Conservation (phyloP, 2,329 filamentous ascomycete genomes). For the Curvularia hawaiiensis region DNA sequence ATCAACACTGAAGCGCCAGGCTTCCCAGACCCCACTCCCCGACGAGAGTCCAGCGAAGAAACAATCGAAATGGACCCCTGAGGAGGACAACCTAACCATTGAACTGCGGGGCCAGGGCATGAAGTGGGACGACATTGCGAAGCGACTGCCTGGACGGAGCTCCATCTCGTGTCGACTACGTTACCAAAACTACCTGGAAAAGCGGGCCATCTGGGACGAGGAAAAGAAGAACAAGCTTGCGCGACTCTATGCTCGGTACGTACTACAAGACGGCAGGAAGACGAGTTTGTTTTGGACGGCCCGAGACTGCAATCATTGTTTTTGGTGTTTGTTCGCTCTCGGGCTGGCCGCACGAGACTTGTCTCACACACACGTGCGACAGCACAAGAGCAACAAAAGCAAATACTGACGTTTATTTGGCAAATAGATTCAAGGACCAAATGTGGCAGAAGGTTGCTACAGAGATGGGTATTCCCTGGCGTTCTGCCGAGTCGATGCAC, state of each 20-base stretch:
- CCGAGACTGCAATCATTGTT: constrained; percentile 4
- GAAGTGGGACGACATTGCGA: constrained; percentile 99
- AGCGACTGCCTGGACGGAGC: constrained; percentile 85
- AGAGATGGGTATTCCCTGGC: constrained; percentile 94
- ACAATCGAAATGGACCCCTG: constrained; percentile 94
- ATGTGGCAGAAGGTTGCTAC: constrained; percentile 98
- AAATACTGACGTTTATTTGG: constrained; percentile 27
- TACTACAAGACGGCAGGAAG: constrained; percentile 27
- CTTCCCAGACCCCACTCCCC: constrained; percentile 45
- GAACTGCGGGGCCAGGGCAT: constrained; percentile 87
- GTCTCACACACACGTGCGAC: constrained; percentile 12
- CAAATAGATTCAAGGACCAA: constrained; percentile 84
- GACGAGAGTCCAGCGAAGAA: constrained; percentile 48
- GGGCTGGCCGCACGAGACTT: constrained; percentile 1
- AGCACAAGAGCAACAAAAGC: constrained; percentile 10
- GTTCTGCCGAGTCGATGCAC: constrained; percentile 96
- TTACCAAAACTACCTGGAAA: constrained; percentile 96
- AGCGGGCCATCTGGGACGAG: constrained; percentile 93
- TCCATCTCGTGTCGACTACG: constrained; percentile 93
- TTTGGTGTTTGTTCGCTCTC: constrained; percentile 9
- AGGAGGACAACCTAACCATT: constrained; percentile 93
- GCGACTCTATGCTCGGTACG: constrained; percentile 88
- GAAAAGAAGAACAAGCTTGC: constrained; percentile 97
- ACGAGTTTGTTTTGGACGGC: not conserved
- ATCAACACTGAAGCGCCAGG: constrained; percentile 44